A percentile compares a stretch with the other conserved stretches of the same genome.
phyloP scores from a whole-genome alignment of 2,329 filamentous ascomycete species.

The Paecilomyces fulvus region DNA sequence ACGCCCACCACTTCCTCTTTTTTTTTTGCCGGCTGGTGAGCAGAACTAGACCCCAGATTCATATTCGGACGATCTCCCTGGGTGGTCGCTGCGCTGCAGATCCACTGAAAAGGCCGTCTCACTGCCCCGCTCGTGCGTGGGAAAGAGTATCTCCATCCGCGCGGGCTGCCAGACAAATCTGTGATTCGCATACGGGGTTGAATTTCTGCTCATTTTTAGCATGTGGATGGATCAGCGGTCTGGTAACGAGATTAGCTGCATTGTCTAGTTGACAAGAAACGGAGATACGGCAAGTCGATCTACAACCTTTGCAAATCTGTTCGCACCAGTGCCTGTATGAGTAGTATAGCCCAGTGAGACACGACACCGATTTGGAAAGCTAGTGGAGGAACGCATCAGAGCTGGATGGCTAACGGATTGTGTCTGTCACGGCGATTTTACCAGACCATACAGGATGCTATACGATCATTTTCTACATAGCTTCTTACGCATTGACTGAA shows the following conservation, averaged over 20 bases:
- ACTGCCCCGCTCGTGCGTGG: neutral
- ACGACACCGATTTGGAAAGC: neutral
- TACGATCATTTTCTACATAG: neutral
- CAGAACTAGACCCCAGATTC: neutral
- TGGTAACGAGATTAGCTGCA: neutral
- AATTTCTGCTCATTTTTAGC: neutral
- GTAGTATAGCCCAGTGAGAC: neutral
- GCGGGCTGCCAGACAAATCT: neutral
- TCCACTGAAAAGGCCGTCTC: neutral
- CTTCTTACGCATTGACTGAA: neutral
- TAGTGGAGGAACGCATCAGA: neutral
- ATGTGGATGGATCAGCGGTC: neutral
- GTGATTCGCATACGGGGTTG: neutral
- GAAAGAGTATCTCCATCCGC: slow-evolving; percentile 1
- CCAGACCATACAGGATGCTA: neutral
- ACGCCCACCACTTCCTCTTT: neutral
- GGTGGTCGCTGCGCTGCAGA: neutral
- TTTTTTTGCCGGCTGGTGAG: neutral
- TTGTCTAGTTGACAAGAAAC: neutral
- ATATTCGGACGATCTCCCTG: neutral
- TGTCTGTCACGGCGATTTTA: neutral
- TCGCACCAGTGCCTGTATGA: neutral
- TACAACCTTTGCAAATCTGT: neutral
- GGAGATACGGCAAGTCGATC: neutral
- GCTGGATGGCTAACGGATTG: neutral